Conservation (phyloP, 331 rosid species). For the Dryas integrifolia region DNA sequence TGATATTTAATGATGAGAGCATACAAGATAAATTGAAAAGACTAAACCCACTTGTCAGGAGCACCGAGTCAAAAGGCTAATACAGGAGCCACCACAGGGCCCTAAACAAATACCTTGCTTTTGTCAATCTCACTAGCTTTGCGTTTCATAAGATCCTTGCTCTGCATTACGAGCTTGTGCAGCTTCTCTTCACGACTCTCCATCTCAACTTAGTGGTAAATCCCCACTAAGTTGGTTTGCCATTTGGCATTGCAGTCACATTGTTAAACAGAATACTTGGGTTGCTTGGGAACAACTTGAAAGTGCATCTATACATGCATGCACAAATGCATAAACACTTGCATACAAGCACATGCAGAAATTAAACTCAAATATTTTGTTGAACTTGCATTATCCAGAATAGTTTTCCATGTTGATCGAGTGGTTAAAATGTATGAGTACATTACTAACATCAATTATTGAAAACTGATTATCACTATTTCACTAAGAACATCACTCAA, state of each 20-base stretch:
- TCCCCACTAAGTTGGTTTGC: neutral
- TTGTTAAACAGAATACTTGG: neutral
- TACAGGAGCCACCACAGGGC: constrained; percentile 4
- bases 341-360: neutral
- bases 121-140: constrained; percentile 98
- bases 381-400: too few species aligned
- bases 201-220: constrained; percentile 43
- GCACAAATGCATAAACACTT: neutral
- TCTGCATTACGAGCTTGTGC: constrained; percentile 87
- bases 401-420: too few species aligned
- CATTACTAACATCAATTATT: too few species aligned
- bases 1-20: neutral
- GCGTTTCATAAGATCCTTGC: constrained; percentile 95
- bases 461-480: too few species aligned
- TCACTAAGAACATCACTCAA: too few species aligned
- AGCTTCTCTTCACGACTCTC: constrained; percentile 98
- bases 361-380: too few species aligned
- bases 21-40: constrained; percentile 3
- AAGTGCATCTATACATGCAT: neutral
- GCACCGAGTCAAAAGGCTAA: constrained; percentile 40
- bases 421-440: too few species aligned
- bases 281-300: neutral
- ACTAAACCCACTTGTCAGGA: constrained; percentile 63
- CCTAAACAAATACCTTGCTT: constrained; percentile 70
- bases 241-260: neutral